Percentiles rank a stretch among this genome's conserved stretches.
Evolutionary conservation across 768 basidiomycete genomes (phyloP).

Genomic region (Lactarius pseudohatsudake): DNA sequence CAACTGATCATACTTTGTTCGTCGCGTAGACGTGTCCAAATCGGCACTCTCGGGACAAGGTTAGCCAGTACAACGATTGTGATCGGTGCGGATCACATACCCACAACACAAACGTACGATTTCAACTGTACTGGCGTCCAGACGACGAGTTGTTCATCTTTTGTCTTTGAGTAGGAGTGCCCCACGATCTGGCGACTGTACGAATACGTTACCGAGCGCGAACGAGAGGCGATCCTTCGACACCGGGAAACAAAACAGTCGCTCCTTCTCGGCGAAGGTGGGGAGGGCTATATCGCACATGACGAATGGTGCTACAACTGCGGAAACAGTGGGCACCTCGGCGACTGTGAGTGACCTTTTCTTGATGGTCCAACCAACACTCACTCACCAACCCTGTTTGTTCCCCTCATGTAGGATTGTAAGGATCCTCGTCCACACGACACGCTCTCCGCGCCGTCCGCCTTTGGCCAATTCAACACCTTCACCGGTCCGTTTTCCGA

Average conservation of each 20-base stretch:
- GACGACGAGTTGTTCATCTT: slow-evolving; percentile 1
- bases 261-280: slow-evolving; percentile 61
- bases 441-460: slow-evolving; percentile 55
- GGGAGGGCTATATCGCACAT: slow-evolving; percentile 72
- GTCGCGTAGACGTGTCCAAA: slow-evolving; percentile 67
- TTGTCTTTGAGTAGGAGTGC: slow-evolving; percentile 58
- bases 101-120: slow-evolving; percentile 64
- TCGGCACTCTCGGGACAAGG: slow-evolving; percentile 40
- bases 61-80: slow-evolving; percentile 48
- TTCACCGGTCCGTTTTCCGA: slow-evolving; percentile 61
- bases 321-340: slow-evolving; percentile 68
- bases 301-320: slow-evolving; percentile 87
- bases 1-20: neutral
- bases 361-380: too few relatives aligned
- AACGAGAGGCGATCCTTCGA: slow-evolving; percentile 45
- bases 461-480: slow-evolving; percentile 64
- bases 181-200: slow-evolving; percentile 82
- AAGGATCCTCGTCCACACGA: slow-evolving; percentile 44
- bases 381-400: neutral
- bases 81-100: slow-evolving; percentile 64
- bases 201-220: slow-evolving; percentile 60
- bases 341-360: slow-evolving; percentile 60
- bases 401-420: slow-evolving; percentile 52
- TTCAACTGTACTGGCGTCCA: neutral
- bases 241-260: slow-evolving; percentile 50